Evolutionary conservation across 192 early-diverging fungal genomes (phyloP).

Genomic region (Irineochytrium annulatum): DNA sequence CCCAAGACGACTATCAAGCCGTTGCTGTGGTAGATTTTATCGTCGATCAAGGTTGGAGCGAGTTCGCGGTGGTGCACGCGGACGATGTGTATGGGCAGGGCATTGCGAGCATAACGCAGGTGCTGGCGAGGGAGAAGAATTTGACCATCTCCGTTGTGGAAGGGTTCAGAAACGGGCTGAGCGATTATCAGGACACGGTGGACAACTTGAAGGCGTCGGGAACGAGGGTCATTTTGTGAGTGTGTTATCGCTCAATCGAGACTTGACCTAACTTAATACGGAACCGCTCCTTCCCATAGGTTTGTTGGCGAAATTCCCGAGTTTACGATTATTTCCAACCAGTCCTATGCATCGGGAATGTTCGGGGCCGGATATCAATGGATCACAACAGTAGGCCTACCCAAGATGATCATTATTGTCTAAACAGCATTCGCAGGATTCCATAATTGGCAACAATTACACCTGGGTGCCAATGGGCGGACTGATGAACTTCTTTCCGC

Average conservation of each 20-base stretch:
- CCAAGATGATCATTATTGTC: too few species aligned
- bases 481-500: not conserved
- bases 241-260: too few species aligned
- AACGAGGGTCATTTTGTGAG: not conserved
- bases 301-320: not conserved
- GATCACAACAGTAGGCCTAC: slow-evolving; percentile 2
- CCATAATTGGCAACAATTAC: not conserved
- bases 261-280: too few species aligned
- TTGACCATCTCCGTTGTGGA: not conserved
- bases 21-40: slow-evolving; percentile 26
- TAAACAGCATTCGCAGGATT: not conserved
- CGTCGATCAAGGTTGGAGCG: not conserved
- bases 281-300: not conserved
- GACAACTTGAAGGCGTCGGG: not conserved
- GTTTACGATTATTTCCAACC: not conserved
- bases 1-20: slow-evolving; percentile 25
- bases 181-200: not conserved
- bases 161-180: not conserved
- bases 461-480: not conserved
- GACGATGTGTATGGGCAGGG: not conserved
- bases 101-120: not conserved
- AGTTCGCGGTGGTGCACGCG: not conserved
- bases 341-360: not conserved
- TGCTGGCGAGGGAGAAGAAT: not conserved
- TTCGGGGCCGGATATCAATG: not conserved